Base-by-base conservation (phyloP, 768 basidiomycete genomes). In the Amanita fuliginea region DNA sequence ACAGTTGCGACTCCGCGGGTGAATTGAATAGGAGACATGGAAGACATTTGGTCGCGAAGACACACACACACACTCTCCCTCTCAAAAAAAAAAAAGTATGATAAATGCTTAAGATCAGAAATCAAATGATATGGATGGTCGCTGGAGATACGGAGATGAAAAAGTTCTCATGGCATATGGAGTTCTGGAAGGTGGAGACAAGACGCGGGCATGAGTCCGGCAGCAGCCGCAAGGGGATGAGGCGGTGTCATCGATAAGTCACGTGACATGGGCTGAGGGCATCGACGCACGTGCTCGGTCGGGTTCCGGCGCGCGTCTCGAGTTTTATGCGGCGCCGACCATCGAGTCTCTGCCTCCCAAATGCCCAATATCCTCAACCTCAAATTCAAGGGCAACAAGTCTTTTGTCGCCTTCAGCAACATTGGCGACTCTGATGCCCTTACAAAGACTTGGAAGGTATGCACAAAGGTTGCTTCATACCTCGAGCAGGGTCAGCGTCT, bases 311-410 rank as follows among this genome's bases (percentile, higher is more conserved):
- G 53, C 48, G 57, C 55, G 54, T 58, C 56, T 57, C 56, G 54
- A 51, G 47, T 54, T 49, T 47, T 46, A 45, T 45, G n/a, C 30
- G 53, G 51, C 53, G 53, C 53, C 47, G 46, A 43, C 49, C 51
- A 44, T 50, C 47, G 45, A 30, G 30, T 47, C 46, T 40, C 41
- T 34, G 41, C 14, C 40, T 13, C 52, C 46, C 59, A 65, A 28
- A 85, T 86, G 83, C 83, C 83, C 70, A 78, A 80, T 70, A 86
- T 85, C 67, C 78, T 83, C 70, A 85, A 86, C 66, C 80, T 85
- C 76, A 86, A 86, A 78, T 86, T 84, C 79, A 86, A 86, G 73
- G 86, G 89, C 68, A 92, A 92, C 80, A 92, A 91, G 74, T 91
- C 89, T 64, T 92, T 92, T 65, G 86, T 91, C 66, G 87, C 89